These are phyloP conservation scores for Macrophomina phaseolina DNA, from an alignment of 2,329 filamentous ascomycete genomes.

Conservation along the genomic window DNA sequence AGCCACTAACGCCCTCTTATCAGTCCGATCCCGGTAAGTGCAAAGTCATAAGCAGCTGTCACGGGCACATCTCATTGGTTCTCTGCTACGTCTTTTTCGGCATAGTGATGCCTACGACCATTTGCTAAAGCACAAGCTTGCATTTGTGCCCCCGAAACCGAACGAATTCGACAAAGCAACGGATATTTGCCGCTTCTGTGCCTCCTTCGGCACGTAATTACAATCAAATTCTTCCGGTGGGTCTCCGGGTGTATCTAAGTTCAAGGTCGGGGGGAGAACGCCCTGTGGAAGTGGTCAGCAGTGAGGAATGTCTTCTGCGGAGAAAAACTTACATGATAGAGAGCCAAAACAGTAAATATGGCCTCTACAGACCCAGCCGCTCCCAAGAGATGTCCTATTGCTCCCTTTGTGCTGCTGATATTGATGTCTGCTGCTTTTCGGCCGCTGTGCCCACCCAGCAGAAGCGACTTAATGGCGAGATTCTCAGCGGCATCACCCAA, in stretches of 20 bases:
- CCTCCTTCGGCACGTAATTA: constrained; percentile 78
- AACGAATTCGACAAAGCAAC: constrained; percentile 94
- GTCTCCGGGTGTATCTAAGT: constrained; percentile 68
- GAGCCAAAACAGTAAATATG: constrained; percentile 79
- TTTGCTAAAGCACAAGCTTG: constrained; percentile 77
- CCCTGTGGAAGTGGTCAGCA: constrained; percentile 59
- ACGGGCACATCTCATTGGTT: not conserved
- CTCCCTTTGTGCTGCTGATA: constrained; percentile 92
- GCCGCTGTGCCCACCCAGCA: constrained; percentile 75
- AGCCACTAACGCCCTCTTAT: constrained; percentile 21
- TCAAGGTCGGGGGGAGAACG: constrained; percentile 82
- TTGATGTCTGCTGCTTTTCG: constrained; percentile 69
- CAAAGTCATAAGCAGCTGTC: constrained; percentile 24
- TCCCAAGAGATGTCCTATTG: constrained; percentile 87
- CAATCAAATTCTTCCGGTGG: constrained; percentile 71
- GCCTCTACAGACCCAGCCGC: constrained; percentile 91
- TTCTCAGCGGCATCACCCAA: constrained; percentile 91
- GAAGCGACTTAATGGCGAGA: constrained; percentile 75
- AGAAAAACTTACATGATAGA: constrained; percentile 69
- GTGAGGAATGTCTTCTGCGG: not conserved
- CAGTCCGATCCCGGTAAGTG: constrained; percentile 20
- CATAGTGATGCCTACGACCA: constrained; percentile 30
- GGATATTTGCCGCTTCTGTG: constrained; percentile 66
- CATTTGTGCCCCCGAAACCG: constrained; percentile 96
- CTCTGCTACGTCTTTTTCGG: not conserved